These are phyloP conservation scores for Mollisia scopiformis DNA, from an alignment of 2,329 filamentous ascomycete species.

Conservation along the genomic window DNA sequence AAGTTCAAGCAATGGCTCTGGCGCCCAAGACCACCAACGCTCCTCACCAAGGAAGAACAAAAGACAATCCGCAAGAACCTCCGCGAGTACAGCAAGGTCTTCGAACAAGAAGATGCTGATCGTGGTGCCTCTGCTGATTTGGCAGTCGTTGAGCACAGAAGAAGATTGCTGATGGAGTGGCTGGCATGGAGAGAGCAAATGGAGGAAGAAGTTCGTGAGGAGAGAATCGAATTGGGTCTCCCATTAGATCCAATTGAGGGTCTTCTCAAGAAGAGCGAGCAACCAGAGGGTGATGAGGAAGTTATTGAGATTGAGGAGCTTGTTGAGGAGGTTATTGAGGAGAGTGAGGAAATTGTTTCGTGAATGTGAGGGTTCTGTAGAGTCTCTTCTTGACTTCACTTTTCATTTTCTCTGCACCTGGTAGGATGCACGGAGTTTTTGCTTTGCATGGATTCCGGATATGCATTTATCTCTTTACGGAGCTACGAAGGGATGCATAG, in stretches of 20 bases:
- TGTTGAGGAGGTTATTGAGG: slow-evolving; percentile 76
- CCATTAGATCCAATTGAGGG: slow-evolving; percentile 66
- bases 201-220: slow-evolving; percentile 72
- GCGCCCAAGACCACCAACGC: slow-evolving; percentile 88
- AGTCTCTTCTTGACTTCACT: neutral
- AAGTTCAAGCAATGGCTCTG: slow-evolving; percentile 98
- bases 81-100: slow-evolving; percentile 91
- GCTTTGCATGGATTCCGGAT: neutral
- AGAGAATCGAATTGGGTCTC: slow-evolving; percentile 69
- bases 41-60: slow-evolving; percentile 95
- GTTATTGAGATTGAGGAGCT: slow-evolving; percentile 87
- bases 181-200: slow-evolving; percentile 77
- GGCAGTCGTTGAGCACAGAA: slow-evolving; percentile 87
- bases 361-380: slow-evolving; percentile 19
- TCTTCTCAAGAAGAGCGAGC: slow-evolving; percentile 60
- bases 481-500: slow-evolving; percentile 1
- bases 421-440: neutral
- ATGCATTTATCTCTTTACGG: neutral
- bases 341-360: slow-evolving; percentile 75
- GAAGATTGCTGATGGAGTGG: slow-evolving; percentile 87
- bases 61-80: slow-evolving; percentile 98
- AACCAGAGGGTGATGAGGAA: slow-evolving; percentile 76
- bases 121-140: slow-evolving; percentile 93
- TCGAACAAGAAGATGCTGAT: slow-evolving; percentile 93
- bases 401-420: neutral